Base-by-base conservation (phyloP, 2,329 filamentous ascomycete genomes). In the Aspergillus felis region DNA sequence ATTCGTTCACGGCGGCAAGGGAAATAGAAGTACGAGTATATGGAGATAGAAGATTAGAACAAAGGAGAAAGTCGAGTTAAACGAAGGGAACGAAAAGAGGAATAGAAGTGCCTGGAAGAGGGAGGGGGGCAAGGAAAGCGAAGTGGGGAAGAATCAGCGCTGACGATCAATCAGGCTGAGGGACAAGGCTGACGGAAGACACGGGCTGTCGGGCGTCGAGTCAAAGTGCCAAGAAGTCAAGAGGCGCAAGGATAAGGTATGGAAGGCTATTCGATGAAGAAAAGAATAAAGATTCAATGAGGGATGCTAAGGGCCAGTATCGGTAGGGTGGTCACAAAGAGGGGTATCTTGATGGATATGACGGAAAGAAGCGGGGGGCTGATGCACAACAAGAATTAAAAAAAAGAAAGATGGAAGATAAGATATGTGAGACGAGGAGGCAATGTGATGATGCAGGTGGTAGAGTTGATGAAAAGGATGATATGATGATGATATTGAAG, bases 101-200 rank as follows among this genome's bases (percentile, higher is more conserved):
- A 53, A 56, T 28, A 9, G 41, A 54, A 20, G 20, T 50, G 27
- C 20, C 14, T 28, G 24, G 48, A 29, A 22, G 49, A 42, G 35
- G 32, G 54, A 46, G 55, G 57, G 53, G 56, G 54, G 50, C 44
- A 44, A 62, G 50, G 51, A 50, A 44, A 55, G 50, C 35, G 53
- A 57, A 53, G 54, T 56, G 57, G 57, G 57, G 57, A 53, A 49
- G 47, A 28, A 50, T n/a, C 56, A 47, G 56, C 53, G 56, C 58
- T 61, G 60, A 57, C n/a, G 20, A 46, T 46, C 42, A 46, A 46
- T 46, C 42, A 46, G 42, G 42, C 42, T 24, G 42, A 3, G 42
- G n/a, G 35, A 52, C 7, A 55, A 28, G 44, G 25, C 46, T 29
- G 50, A 53, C 44, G 47, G 32, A 24, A 58, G 32, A 38, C 32